These are phyloP conservation scores for Zychaea mexicana DNA, from an alignment of 371 early-diverging fungal genomes.

Conservation along the genomic window DNA sequence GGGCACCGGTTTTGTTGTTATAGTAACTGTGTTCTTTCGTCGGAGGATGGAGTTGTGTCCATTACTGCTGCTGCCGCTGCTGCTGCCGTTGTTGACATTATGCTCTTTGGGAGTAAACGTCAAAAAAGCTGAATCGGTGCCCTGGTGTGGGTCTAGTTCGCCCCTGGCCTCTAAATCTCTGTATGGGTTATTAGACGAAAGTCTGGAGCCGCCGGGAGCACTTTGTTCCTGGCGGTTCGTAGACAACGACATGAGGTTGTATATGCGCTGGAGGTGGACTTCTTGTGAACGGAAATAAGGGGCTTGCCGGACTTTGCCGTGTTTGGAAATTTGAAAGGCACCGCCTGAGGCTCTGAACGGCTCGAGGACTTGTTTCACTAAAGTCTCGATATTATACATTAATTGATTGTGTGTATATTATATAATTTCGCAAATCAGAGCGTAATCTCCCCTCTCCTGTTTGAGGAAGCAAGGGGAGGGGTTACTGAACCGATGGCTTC, in stretches of 20 bases:
- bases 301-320: no score
- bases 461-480: no score
- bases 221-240: constrained; percentile 8
- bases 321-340: no score
- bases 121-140: constrained; percentile 9
- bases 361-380: no score
- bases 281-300: no score
- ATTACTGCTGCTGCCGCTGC: background rate
- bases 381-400: no score
- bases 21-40: background rate
- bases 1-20: background rate
- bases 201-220: constrained; percentile 1
- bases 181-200: constrained; percentile 21
- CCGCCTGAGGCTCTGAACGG: no score
- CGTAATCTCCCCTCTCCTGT: no score
- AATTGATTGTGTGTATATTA: no score
- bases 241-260: constrained; percentile 3
- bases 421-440: no score
- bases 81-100: background rate
- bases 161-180: constrained; percentile 5
- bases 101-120: constrained; percentile 13
- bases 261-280: background rate
- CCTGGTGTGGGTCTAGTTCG: background rate
- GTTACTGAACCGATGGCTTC: no score
- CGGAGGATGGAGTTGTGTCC: background rate